A percentile compares a stretch with the other conserved stretches of the same genome.
These are phyloP conservation scores for Exidia glandulosa DNA, from an alignment of 768 basidiomycete species.

Conservation along the genomic window DNA sequence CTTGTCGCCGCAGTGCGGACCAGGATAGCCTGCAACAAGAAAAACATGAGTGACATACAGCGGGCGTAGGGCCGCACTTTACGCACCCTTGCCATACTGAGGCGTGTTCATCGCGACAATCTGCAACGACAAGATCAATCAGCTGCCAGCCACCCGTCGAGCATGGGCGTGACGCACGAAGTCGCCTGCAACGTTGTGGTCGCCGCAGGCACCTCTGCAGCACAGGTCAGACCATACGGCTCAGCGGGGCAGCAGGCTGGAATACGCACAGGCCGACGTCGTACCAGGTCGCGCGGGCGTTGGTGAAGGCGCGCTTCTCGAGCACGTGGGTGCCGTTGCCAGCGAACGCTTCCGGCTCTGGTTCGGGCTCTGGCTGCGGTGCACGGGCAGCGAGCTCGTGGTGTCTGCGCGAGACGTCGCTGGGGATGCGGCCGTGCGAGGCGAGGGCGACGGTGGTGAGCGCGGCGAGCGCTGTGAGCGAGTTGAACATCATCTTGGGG, in stretches of 20 bases:
- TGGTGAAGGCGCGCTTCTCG: conserved; percentile 8
- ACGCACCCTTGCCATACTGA: neutral
- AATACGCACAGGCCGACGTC: conserved; percentile 37
- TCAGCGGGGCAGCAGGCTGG: conserved; percentile 3
- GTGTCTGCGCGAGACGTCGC: conserved; percentile 17
- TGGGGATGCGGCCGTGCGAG: neutral
- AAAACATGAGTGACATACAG: neutral
- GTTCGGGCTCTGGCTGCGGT: conserved; percentile 22
- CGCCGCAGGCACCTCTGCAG: conserved; percentile 47
- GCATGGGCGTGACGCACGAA: conserved; percentile 27
- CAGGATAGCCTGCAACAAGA: conserved; percentile 40
- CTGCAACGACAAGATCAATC: conserved; percentile 18
- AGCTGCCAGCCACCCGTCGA: neutral
- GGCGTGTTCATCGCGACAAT: conserved; percentile 42
- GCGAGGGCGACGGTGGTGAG: neutral
- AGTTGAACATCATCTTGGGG: too few species aligned
- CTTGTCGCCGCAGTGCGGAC: conserved; percentile 47
- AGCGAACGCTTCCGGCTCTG: conserved; percentile 19
- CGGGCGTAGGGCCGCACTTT: too few species aligned
- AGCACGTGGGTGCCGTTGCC: neutral
- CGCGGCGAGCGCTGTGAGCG: too few species aligned
- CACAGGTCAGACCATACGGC: neutral
- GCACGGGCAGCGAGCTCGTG: conserved; percentile 39
- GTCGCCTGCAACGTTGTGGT: conserved; percentile 26
- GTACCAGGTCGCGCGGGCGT: conserved; percentile 44